These are phyloP conservation scores for Ceratocystis diversiconidia DNA, from an alignment of 2,329 filamentous ascomycete species.

Conservation along the genomic window DNA sequence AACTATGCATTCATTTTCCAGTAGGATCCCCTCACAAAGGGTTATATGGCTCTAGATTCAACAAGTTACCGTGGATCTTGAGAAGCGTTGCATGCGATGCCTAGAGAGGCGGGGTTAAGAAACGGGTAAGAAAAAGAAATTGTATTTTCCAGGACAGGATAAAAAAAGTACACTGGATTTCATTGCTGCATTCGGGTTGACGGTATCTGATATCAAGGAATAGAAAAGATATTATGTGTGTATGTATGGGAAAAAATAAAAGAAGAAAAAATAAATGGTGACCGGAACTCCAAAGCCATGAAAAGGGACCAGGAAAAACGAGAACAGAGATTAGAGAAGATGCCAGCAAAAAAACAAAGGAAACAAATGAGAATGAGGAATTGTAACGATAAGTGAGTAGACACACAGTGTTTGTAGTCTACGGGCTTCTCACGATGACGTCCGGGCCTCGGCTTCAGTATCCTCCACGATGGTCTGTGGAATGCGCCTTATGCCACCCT, in stretches of 20 bases:
- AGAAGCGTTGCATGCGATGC: too few species aligned
- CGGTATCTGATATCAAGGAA: not conserved
- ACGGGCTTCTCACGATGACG: not conserved
- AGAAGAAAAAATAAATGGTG: not conserved
- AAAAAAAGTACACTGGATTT: not conserved
- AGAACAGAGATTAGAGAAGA: not conserved
- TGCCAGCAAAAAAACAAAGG: not conserved
- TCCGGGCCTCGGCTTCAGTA: not conserved
- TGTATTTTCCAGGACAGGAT: not conserved
- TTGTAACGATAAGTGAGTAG: not conserved
- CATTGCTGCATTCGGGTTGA: not conserved
- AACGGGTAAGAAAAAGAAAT: not conserved
- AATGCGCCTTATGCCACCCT: not conserved
- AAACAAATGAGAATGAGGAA: not conserved
- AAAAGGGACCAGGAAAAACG: not conserved
- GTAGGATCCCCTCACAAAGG: not conserved
- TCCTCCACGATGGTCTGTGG: constrained; percentile 7
- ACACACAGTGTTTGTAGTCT: not conserved
- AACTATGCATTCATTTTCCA: not conserved
- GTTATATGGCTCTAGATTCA: not conserved
- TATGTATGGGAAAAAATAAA: not conserved
- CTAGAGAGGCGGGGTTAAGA: not conserved
- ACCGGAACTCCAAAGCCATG: constrained; percentile 4
- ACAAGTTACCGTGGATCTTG: not conserved
- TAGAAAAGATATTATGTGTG: not conserved